These are phyloP conservation scores for Kluyveromyces aestuarii DNA, from an alignment of 805 yeast genomes.

Conservation along the genomic window DNA sequence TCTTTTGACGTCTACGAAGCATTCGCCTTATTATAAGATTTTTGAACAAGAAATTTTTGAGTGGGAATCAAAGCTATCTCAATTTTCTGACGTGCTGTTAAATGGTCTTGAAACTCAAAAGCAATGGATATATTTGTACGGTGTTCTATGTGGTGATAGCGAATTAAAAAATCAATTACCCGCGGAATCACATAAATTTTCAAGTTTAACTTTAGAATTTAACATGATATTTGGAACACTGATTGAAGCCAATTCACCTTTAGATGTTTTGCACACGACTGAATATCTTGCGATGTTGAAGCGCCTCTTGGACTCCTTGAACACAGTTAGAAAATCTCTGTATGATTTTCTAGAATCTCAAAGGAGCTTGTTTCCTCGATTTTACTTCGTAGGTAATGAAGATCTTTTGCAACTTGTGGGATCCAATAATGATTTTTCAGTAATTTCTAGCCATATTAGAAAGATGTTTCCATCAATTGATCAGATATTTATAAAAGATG, in stretches of 20 bases:
- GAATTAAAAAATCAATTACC: constrained; percentile 62
- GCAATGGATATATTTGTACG: constrained; percentile 82
- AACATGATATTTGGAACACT: constrained; percentile 41
- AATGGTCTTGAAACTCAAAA: constrained; percentile 77
- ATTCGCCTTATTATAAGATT: constrained; percentile 49
- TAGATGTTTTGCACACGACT: constrained; percentile 46
- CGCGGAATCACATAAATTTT: constrained; percentile 58
- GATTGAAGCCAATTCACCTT: constrained; percentile 38
- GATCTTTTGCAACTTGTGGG: constrained; percentile 81
- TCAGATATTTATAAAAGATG: constrained; percentile 30
- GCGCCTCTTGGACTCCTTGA: constrained; percentile 46
- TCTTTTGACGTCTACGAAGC: constrained; percentile 58
- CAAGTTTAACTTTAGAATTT: constrained; percentile 53
- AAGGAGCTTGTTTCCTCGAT: constrained; percentile 67
- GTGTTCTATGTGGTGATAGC: constrained; percentile 54
- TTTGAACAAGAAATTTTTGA: constrained; percentile 50
- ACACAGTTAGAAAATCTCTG: constrained; percentile 53
- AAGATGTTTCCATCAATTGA: constrained; percentile 67
- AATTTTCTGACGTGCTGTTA: constrained; percentile 44
- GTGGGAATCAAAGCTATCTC: constrained; percentile 49
- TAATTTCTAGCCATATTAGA: constrained; percentile 49
- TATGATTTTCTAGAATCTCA: constrained; percentile 75
- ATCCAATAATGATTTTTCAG: constrained; percentile 36
- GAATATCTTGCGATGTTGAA: constrained; percentile 40
- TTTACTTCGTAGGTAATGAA: constrained; percentile 85